A percentile compares a stretch with the other conserved stretches of the same genome.
Conservation (phyloP, 2,329 filamentous ascomycete species). For the Trichophyton equinum region DNA sequence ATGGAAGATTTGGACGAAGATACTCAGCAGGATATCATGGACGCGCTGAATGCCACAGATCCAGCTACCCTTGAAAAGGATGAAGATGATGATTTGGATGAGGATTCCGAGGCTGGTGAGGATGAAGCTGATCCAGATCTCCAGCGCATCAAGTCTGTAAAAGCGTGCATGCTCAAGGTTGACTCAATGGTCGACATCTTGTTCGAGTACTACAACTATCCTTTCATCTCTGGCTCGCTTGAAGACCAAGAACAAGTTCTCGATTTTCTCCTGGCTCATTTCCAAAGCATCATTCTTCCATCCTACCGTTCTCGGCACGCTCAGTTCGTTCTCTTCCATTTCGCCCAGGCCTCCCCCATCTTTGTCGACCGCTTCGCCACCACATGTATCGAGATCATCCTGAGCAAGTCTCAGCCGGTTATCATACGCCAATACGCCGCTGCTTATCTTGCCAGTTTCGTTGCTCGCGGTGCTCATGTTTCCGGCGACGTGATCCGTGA, state of each 20-base stretch:
- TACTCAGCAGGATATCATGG: constrained; percentile 58
- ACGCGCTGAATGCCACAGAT: constrained; percentile 12
- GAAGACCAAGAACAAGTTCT: constrained; percentile 60
- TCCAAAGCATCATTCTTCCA: constrained; percentile 74
- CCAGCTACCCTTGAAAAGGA: constrained; percentile 36
- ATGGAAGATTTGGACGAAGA: constrained; percentile 88
- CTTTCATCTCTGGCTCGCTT: constrained; percentile 56
- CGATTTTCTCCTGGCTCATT: constrained; percentile 70
- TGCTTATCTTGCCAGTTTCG: constrained; percentile 87
- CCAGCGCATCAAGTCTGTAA: constrained; percentile 53
- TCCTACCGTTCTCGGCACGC: constrained; percentile 86
- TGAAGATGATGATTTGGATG: constrained; percentile 55
- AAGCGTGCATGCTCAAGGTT: constrained; percentile 77
- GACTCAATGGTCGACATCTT: constrained; percentile 80
- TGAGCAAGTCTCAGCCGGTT: constrained; percentile 56
- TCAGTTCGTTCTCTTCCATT: constrained; percentile 93
- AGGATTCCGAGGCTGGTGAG: constrained; percentile 39
- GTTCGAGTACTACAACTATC: constrained; percentile 67
- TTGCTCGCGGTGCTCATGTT: constrained; percentile 77
- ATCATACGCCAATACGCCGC: constrained; percentile 72
- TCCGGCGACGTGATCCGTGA: constrained; percentile 62
- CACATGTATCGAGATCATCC: constrained; percentile 59
- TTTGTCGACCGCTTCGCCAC: constrained; percentile 75
- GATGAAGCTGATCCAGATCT: constrained; percentile 43
- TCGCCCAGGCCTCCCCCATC: constrained; percentile 66